A percentile compares a stretch with the other conserved stretches of the same genome.
These are phyloP conservation scores for Ganoderma meredithae DNA, from an alignment of 1,284 basidiomycete species.

Conservation along the genomic window DNA sequence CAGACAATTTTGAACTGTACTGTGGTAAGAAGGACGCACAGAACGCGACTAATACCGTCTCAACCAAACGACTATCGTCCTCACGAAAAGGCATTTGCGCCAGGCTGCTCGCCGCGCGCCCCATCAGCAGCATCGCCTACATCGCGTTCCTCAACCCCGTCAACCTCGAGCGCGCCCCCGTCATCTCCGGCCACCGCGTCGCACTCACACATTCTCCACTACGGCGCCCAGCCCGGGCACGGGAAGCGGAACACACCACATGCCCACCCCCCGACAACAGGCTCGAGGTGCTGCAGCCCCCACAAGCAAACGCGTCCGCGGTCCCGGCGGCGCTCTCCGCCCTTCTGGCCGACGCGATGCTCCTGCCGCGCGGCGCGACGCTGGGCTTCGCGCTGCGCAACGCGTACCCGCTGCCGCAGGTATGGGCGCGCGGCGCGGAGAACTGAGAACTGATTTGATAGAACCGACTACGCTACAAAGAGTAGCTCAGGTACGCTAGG, in stretches of 20 bases:
- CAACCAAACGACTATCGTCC: background rate
- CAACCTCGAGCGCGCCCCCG: slow-evolving; percentile 52
- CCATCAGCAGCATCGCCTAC: slow-evolving; percentile 40
- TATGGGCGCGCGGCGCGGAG: no score
- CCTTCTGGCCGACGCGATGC: slow-evolving; percentile 35
- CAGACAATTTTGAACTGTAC: slow-evolving; percentile 18
- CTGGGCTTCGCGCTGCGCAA: slow-evolving; percentile 49
- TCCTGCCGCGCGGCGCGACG: slow-evolving; percentile 43
- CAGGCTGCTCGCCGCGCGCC: slow-evolving; percentile 16
- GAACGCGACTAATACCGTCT: background rate
- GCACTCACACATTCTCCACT: slow-evolving; percentile 52
- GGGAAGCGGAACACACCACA: background rate
- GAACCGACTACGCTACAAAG: no score
- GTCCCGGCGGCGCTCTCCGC: background rate
- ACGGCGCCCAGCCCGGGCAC: background rate
- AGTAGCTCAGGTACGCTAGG: no score
- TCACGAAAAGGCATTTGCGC: background rate
- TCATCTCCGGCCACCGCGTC: slow-evolving; percentile 49
- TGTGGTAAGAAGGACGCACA: slow-evolving; percentile 22
- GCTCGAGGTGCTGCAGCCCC: slow-evolving; percentile 14
- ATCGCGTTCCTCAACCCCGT: slow-evolving; percentile 52
- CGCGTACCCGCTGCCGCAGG: slow-evolving; percentile 31
- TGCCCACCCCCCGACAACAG: background rate
- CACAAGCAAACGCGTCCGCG: background rate
- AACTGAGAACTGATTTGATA: no score